These are phyloP conservation scores for Penicillium vulpinum DNA, from an alignment of 2,329 filamentous ascomycete genomes.

Conservation along the genomic window DNA sequence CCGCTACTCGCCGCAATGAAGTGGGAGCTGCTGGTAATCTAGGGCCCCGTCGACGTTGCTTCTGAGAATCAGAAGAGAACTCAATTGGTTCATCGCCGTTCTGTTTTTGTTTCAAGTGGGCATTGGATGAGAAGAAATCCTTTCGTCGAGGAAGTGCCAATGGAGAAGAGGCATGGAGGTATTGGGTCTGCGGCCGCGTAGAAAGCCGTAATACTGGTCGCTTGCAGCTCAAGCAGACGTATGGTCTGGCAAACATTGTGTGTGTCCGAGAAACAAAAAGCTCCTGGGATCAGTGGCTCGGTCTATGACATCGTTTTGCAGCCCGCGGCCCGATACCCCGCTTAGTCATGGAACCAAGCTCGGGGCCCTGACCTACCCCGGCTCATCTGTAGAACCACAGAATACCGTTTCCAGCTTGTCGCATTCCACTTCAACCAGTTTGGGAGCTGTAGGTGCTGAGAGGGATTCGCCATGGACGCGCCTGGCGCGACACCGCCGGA, in stretches of 20 bases:
- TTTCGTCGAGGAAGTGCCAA: constrained; percentile 52
- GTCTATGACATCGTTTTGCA: constrained; percentile 18
- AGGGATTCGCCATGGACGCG: constrained; percentile 41
- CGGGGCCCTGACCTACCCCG: constrained; percentile 21
- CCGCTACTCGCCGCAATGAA: constrained; percentile 79
- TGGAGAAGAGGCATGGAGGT: constrained; percentile 36
- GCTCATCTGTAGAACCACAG: constrained; percentile 20
- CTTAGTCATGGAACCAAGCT: constrained; percentile 23
- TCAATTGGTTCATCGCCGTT: constrained; percentile 20
- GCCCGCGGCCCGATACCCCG: constrained; percentile 11
- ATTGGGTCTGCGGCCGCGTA: constrained; percentile 35
- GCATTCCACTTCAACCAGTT: constrained; percentile 19
- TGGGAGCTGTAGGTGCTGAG: constrained; percentile 27
- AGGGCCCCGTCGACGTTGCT: constrained; percentile 51
- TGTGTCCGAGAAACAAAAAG: background rate
- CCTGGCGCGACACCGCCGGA: constrained; percentile 35
- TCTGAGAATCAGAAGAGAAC: constrained; percentile 24
- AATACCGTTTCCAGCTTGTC: constrained; percentile 18
- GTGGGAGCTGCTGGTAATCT: constrained; percentile 62
- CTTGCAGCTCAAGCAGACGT: constrained; percentile 36
- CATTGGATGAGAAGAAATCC: constrained; percentile 67
- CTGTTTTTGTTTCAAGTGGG: constrained; percentile 50
- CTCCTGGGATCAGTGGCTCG: background rate
- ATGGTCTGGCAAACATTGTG: constrained; percentile 35
- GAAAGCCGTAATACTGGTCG: constrained; percentile 25